Percentiles rank a stretch among this genome's conserved stretches.
These are phyloP conservation scores for Colletotrichum sp. DNA, from an alignment of 2,329 filamentous ascomycete species.

Conservation along the genomic window DNA sequence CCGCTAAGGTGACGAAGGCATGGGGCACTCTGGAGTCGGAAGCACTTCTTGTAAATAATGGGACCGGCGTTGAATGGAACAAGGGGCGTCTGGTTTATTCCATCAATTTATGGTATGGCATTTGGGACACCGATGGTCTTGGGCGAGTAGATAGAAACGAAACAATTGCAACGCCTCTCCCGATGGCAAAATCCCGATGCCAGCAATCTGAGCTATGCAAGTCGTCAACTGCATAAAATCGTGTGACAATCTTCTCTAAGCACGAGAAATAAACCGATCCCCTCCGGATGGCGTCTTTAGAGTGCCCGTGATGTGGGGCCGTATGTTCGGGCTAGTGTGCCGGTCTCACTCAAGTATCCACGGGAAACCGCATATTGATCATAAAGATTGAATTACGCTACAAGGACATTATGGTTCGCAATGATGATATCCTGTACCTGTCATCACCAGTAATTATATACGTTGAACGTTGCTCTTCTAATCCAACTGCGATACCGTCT, in stretches of 20 bases:
- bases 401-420: background rate
- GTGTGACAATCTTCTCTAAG: background rate
- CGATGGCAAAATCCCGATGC: background rate
- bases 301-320: background rate
- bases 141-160: background rate
- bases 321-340: no score
- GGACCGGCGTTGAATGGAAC: background rate
- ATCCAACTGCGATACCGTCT: background rate
- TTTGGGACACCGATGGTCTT: background rate
- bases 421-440: background rate
- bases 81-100: background rate
- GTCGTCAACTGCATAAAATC: background rate
- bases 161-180: background rate
- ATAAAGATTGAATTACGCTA: background rate
- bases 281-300: background rate
- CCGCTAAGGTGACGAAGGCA: fast-evolving
- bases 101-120: background rate
- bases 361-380: background rate
- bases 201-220: background rate
- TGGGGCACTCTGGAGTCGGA: fast-evolving
- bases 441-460: background rate
- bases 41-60: background rate
- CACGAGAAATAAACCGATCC: background rate
- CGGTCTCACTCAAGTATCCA: no score
- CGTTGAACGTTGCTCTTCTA: background rate